A percentile compares a stretch with the other conserved stretches of the same genome.
Evolutionary conservation across 805 yeast species (phyloP).

Genomic region (Candida oleophila): DNA sequence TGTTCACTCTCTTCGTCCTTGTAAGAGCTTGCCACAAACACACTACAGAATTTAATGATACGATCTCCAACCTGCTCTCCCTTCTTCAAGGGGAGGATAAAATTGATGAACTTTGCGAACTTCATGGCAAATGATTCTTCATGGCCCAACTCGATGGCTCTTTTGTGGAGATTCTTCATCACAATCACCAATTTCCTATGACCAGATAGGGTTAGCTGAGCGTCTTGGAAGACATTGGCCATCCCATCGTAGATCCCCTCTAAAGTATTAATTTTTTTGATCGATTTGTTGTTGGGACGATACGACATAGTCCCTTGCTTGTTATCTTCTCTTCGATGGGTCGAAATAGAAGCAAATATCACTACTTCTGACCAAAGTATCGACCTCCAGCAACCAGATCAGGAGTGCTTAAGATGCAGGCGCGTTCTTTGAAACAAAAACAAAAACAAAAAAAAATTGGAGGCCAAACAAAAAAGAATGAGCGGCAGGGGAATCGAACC

Average conservation of each 20-base stretch:
- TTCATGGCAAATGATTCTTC: conserved; percentile 59
- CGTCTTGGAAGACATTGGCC: conserved; percentile 74
- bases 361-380: no score
- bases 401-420: not conserved
- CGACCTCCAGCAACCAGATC: no score
- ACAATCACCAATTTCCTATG: conserved; percentile 73
- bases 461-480: conserved; percentile 36
- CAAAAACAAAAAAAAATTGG: not conserved
- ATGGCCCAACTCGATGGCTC: conserved; percentile 50
- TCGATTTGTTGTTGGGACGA: conserved; percentile 11
- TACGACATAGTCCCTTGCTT: conserved; percentile 1
- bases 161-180: conserved; percentile 55
- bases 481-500: conserved; percentile 93
- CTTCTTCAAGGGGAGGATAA: conserved; percentile 65
- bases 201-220: conserved; percentile 70
- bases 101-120: conserved; percentile 63
- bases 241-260: conserved; percentile 40
- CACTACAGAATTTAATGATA: conserved; percentile 65
- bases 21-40: conserved; percentile 52
- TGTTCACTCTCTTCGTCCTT: conserved; percentile 26
- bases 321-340: no score
- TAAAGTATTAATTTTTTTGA: conserved; percentile 16
- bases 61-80: conserved; percentile 74
- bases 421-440: not conserved
- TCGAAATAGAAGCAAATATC: no score